phyloP scores from a whole-genome alignment of 805 yeast species.

The Hanseniaspora lachancei region DNA sequence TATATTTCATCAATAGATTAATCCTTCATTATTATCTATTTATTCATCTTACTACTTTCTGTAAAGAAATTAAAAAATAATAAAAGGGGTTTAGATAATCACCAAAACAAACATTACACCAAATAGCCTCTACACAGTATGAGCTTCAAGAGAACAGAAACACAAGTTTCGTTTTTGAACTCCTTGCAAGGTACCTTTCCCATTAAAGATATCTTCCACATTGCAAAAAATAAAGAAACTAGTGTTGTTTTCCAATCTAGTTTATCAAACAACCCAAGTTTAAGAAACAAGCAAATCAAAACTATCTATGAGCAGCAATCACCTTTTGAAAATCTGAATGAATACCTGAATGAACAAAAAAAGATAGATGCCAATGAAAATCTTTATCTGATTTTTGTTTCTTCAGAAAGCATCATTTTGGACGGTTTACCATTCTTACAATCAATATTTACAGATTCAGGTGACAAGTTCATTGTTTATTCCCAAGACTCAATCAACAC shows the following conservation, averaged over 20 bases:
- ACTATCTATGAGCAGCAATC: slow-evolving; percentile 23
- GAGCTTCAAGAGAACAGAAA: neutral
- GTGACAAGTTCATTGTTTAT: slow-evolving; percentile 11
- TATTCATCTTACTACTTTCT: too few relatives aligned
- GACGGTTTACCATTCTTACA: slow-evolving; percentile 12
- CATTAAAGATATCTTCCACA: slow-evolving; percentile 6
- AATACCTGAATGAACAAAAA: neutral
- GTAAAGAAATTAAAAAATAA: too few relatives aligned
- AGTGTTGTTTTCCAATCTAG: neutral
- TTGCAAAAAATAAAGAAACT: slow-evolving; percentile 9
- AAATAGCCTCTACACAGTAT: neutral
- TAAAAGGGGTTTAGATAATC: neutral
- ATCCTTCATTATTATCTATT: too few relatives aligned
- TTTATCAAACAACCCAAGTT: neutral
- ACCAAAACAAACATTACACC: neutral
- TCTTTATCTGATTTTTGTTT: slow-evolving; percentile 1
- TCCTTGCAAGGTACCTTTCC: slow-evolving; percentile 4
- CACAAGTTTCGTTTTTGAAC: neutral
- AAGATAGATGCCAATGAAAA: neutral
- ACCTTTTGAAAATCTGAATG: slow-evolving; percentile 19
- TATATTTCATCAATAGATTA: too few relatives aligned
- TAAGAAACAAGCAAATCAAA: slow-evolving; percentile 14
- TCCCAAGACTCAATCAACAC: slow-evolving; percentile 17
- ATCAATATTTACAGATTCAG: slow-evolving; percentile 11
- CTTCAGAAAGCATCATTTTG: slow-evolving; percentile 7